phyloP scores from a whole-genome alignment of 768 basidiomycete genomes.

The Clitopilus passeckerianus region DNA sequence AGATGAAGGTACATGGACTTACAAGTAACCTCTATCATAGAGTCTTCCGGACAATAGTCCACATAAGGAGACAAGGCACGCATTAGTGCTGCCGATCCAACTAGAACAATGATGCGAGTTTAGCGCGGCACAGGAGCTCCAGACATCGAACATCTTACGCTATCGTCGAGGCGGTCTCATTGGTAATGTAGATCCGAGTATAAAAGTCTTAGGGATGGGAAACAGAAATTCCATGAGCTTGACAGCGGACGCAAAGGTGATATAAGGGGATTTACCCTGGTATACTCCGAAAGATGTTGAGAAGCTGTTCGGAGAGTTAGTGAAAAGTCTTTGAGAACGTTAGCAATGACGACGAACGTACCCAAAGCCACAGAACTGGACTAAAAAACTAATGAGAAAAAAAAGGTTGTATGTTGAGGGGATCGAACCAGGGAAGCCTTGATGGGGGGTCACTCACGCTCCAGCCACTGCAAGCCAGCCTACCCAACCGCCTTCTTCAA shows the following conservation, averaged over 20 bases:
- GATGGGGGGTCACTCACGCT: neutral
- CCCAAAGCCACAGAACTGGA: constrained; percentile 2
- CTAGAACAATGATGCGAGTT: neutral
- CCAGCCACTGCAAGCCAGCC: neutral
- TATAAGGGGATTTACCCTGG: neutral
- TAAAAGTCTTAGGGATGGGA: constrained; percentile 29
- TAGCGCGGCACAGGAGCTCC: constrained; percentile 24
- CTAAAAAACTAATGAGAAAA: neutral
- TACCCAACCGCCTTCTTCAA: neutral
- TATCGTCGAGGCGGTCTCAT: constrained; percentile 30
- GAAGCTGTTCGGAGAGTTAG: neutral
- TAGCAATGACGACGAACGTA: neutral
- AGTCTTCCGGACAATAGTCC: constrained; percentile 21
- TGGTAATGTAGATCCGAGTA: constrained; percentile 27
- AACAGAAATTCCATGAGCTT: neutral
- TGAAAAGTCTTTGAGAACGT: neutral
- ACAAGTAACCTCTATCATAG: constrained; percentile 29
- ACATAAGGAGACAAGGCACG: constrained; percentile 20
- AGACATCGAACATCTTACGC: constrained; percentile 24
- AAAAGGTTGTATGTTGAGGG: neutral
- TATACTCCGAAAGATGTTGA: constrained; percentile 2
- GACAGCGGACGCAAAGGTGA: neutral
- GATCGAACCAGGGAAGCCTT: neutral
- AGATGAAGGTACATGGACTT: constrained; percentile 4
- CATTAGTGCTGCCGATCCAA: constrained; percentile 18